Evolutionary conservation across 2,329 filamentous ascomycete genomes (phyloP), one percentile per base, ranked within the genome.

Genomic region (Claviceps paspali): DNA sequence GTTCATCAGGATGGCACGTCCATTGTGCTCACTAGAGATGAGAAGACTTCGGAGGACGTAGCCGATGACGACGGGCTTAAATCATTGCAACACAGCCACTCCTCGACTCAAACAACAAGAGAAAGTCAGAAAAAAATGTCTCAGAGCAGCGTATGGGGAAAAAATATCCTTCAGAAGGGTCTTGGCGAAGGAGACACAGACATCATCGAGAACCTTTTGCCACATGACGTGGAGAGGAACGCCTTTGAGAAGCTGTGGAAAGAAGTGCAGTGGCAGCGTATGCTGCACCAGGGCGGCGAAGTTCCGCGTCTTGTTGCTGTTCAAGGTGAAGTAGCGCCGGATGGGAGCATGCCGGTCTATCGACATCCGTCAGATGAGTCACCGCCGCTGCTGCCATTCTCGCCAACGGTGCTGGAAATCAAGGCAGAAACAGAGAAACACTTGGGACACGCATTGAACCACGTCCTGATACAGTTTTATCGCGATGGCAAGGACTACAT

Each of bases 301-400:
- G 91, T 96, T 0, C 91, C 91, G 30, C 77, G 91, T 27, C 72
- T 95, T 2, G 84, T 96, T 6, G 86, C 85, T 34, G 86, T 93
- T 15, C 87, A 96, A 55, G 91, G 87, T 3, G 63, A 70, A 12
- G 64, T 86, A 22, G 67, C 65, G 28, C 52, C 64, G 0, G 77
- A 88, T 49, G 83, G 82, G 14, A 78, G 68, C 45, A 78, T 82
- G 54, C 91, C 91, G 17, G 70, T 96, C n/a, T 98, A 98, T 56
- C 81, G 91, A 11, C 91, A 96, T 56, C 91, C 91, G 31, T 75
- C 85, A 4, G 91, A 98, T 52, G 82, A 92, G 54, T 83, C 82
- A 1, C 80, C 87, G 0, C 77, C 82, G 1, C 59, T 95, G 11
- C 61, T 79, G 1, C 67, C 76, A 2, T 96, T 94, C 57, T 82